Base-by-base conservation (phyloP, 2,329 filamentous ascomycete species). In the Ustulina deusta region DNA sequence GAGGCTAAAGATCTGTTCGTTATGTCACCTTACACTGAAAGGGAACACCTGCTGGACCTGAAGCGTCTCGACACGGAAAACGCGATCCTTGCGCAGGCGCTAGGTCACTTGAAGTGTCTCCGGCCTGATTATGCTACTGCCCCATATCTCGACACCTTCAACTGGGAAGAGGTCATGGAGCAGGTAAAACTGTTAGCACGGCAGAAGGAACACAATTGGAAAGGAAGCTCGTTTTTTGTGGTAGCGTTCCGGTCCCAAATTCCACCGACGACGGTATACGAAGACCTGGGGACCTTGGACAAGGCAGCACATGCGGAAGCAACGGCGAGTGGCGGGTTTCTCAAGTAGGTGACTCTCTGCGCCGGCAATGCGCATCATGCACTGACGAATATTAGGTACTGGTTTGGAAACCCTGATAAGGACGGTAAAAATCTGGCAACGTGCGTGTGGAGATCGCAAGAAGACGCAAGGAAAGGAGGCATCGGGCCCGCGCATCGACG, bases 191-290 rank as follows among this genome's bases (percentile, higher is more conserved):
- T 81, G 1, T 81, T 94, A 2, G 80, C 83, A 11, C 72, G 74
- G 2, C 77, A 80, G 9, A 84, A 85, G 13, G 80, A 80, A 6
- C 80, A 85, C 70, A 68, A 65, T 1, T 95, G 91, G 89, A 85
- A 83, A 61, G 82, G 85, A 66, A 86, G 85, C 57, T 85, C 83
- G 32, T 97, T 95, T 82, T 97, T 95, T 80, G 89, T 96, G 63
- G 93, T 97, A 46, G 90, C 90, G 4, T 97, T 97, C 80, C 87
- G 93, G 17, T 95, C 92, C 6, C 86, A 85, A 71, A 87, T 97
- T 63, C 89, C 89, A 42, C 83, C 86, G 1, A 86, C 84, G 13
- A 91, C 90, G 1, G 88, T 93, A 69, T 88, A 89, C 66, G 86
- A 87, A 11, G 85, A 91, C 66, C 85, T 97, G 44, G 90, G 90